These are phyloP conservation scores for Neoboletus magnificus DNA, from an alignment of 768 basidiomycete genomes.

Conservation along the genomic window DNA sequence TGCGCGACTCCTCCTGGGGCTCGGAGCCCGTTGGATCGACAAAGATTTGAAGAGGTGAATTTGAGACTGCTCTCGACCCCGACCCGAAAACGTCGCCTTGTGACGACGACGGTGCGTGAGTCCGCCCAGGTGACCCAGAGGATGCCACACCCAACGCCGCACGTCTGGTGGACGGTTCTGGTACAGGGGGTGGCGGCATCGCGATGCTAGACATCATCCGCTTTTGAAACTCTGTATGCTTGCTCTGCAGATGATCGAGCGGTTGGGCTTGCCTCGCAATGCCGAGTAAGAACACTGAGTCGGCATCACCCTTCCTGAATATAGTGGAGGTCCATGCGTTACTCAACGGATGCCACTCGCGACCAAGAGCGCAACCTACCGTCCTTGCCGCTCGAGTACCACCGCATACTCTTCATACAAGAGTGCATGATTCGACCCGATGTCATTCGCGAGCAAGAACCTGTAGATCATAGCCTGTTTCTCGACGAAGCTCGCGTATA, in stretches of 20 bases:
- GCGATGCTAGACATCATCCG: slow-evolving; percentile 69
- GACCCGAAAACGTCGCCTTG: slow-evolving; percentile 31
- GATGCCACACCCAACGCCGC: slow-evolving; percentile 45
- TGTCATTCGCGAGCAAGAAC: slow-evolving; percentile 87
- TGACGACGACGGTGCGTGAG: slow-evolving; percentile 12
- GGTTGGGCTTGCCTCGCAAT: slow-evolving; percentile 81
- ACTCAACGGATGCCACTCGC: slow-evolving; percentile 28
- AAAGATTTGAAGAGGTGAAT: slow-evolving; percentile 64
- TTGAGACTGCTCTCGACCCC: slow-evolving; percentile 41
- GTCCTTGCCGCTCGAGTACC: slow-evolving; percentile 75
- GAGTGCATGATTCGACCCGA: slow-evolving; percentile 75
- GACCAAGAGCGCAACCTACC: slow-evolving; percentile 50
- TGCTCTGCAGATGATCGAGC: slow-evolving; percentile 71
- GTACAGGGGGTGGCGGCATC: slow-evolving; percentile 35
- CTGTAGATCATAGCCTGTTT: slow-evolving; percentile 83
- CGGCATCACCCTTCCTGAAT: slow-evolving; percentile 80
- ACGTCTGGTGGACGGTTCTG: slow-evolving; percentile 39
- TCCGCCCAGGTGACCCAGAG: slow-evolving; percentile 24
- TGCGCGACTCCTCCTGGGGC: slow-evolving; percentile 41
- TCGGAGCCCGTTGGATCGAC: slow-evolving; percentile 63
- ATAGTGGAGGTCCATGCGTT: background rate
- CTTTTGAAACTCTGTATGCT: slow-evolving; percentile 86
- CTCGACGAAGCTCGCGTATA: slow-evolving; percentile 92
- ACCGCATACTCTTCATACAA: slow-evolving; percentile 93
- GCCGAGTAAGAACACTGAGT: slow-evolving; percentile 83